Conservation (phyloP, 371 early-diverging fungal genomes). For the Scutellospora calospora region DNA sequence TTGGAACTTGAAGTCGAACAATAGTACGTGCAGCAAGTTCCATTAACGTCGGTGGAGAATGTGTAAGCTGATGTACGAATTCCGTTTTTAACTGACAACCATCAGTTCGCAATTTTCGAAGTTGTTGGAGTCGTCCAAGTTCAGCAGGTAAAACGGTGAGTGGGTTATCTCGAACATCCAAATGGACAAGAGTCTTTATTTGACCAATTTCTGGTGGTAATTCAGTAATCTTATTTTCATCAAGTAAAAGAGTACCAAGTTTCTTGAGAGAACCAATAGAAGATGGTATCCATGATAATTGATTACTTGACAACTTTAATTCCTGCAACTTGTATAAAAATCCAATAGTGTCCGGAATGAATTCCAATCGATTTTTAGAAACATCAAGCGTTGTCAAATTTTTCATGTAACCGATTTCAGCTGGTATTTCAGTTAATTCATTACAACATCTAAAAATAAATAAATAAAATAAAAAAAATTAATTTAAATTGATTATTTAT, state of each 20-base stretch:
- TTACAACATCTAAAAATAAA: slow-evolving; percentile 54
- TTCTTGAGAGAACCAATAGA: slow-evolving; percentile 67
- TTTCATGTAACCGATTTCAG: slow-evolving; percentile 69
- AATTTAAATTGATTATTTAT: neutral
- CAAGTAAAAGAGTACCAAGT: slow-evolving; percentile 65
- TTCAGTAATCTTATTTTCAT: slow-evolving; percentile 61
- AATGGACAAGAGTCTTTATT: slow-evolving; percentile 61
- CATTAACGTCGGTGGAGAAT: slow-evolving; percentile 65
- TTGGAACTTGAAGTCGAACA: slow-evolving; percentile 67
- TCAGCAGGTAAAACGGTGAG: slow-evolving; percentile 78
- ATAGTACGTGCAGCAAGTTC: slow-evolving; percentile 82
- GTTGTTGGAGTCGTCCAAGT: slow-evolving; percentile 67
- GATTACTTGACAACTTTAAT: slow-evolving; percentile 72
- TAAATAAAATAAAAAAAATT: neutral
- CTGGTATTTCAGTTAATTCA: slow-evolving; percentile 58
- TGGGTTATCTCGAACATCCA: slow-evolving; percentile 77
- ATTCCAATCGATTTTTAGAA: slow-evolving; percentile 67
- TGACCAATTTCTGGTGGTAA: slow-evolving; percentile 72
- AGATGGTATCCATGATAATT: slow-evolving; percentile 66
- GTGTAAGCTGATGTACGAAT: slow-evolving; percentile 48
- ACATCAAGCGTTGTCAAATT: slow-evolving; percentile 71
- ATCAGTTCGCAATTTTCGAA: slow-evolving; percentile 69
- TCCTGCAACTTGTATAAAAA: slow-evolving; percentile 72
- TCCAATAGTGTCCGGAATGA: slow-evolving; percentile 74
- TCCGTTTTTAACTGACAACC: slow-evolving; percentile 62